phyloP scores from a whole-genome alignment of 2,329 filamentous ascomycete genomes.

The Lomentospora prolificans region DNA sequence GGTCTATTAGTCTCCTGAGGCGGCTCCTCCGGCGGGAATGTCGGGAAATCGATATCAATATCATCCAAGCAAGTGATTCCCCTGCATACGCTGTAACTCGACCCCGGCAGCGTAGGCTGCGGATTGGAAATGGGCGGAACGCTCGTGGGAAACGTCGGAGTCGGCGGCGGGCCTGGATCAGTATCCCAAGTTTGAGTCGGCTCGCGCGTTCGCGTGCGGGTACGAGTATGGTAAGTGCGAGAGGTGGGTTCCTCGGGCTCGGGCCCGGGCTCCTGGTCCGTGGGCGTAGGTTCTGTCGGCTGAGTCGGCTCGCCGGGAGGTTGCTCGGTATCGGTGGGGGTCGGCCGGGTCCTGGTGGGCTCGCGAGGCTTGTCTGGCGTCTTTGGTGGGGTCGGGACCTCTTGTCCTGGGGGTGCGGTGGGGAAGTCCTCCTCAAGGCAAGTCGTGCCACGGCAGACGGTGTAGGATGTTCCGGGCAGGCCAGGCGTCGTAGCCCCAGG shows the following conservation, averaged over 20 bases:
- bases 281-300: neutral
- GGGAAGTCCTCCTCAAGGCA: conserved; percentile 6
- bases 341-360: neutral
- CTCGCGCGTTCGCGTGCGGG: neutral
- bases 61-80: neutral
- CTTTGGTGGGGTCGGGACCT: neutral
- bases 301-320: neutral
- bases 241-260: neutral
- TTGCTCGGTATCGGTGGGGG: neutral
- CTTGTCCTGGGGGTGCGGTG: neutral
- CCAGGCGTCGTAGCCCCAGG: neutral
- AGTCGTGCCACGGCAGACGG: conserved; percentile 4
- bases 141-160: conserved; percentile 3
- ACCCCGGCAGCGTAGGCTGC: neutral
- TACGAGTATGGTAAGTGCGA: neutral
- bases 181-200: neutral
- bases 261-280: neutral
- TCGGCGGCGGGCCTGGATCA: neutral
- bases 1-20: neutral
- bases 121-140: neutral
- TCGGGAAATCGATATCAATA: neutral
- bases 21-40: conserved; percentile 1
- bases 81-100: conserved; percentile 5
- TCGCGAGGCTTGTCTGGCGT: conserved; percentile 1
- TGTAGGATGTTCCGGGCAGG: conserved; percentile 2